Conservation (phyloP, 805 yeast species). For the Metschnikowia amazonensis region DNA sequence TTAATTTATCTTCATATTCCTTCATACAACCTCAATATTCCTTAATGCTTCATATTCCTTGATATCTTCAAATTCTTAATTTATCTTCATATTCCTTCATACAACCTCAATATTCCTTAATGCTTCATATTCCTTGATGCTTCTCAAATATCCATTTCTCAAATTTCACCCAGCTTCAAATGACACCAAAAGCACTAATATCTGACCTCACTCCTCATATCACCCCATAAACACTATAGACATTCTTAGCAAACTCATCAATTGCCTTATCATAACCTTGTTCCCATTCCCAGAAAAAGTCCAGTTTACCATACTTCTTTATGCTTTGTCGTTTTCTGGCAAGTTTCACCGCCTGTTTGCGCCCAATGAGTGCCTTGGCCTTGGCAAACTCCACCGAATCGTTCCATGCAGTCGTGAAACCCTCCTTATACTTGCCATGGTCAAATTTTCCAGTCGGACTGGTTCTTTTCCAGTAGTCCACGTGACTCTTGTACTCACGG, state of each 20-base stretch:
- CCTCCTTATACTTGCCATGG: constrained; percentile 78
- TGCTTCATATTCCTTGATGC: not conserved
- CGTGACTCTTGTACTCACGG: constrained; percentile 44
- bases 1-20: too few relatives aligned
- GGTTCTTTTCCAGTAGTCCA: constrained; percentile 62
- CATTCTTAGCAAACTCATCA: constrained; percentile 29
- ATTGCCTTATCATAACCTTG: constrained; percentile 76
- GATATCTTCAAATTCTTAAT: too few relatives aligned
- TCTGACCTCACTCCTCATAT: too few relatives aligned
- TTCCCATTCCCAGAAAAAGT: constrained; percentile 81
- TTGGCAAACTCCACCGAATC: constrained; percentile 69
- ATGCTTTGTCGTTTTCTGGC: constrained; percentile 64
- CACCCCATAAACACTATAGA: too few relatives aligned
- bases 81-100: too few relatives aligned
- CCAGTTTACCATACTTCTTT: constrained; percentile 49
- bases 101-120: too few relatives aligned
- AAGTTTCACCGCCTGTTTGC: constrained; percentile 49
- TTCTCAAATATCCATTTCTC: too few relatives aligned
- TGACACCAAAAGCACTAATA: not conserved
- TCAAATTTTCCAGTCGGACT: constrained; percentile 63
- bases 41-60: not conserved
- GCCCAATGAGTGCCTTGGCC: constrained; percentile 70
- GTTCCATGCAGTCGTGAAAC: constrained; percentile 68
- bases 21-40: too few relatives aligned
- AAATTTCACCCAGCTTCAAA: too few relatives aligned